Evolutionary conservation across 2,329 filamentous ascomycete genomes (phyloP).

Genomic region (Colletotrichum sp.): DNA sequence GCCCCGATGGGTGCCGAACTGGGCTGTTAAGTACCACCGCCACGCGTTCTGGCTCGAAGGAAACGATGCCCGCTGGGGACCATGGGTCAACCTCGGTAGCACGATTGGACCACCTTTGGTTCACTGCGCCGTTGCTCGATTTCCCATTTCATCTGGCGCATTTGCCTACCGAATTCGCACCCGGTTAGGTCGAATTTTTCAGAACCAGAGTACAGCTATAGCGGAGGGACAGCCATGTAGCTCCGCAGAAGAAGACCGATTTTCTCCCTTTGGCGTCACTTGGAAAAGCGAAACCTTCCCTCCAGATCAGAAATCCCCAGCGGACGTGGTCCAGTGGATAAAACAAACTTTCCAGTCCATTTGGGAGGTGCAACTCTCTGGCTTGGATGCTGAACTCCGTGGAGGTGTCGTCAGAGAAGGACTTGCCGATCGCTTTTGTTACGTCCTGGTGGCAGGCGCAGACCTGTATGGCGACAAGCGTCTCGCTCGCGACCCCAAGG

Average conservation of each 20-base stretch:
- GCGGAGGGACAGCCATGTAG: neutral
- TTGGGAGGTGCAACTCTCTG: neutral
- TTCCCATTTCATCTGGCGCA: neutral
- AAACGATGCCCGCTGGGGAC: neutral
- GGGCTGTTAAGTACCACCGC: neutral
- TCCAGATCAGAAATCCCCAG: neutral
- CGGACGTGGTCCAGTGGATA: neutral
- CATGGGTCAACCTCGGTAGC: neutral
- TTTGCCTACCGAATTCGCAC: neutral
- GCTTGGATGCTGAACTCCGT: accelerated
- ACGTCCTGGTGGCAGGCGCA: neutral
- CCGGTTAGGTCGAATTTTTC: neutral
- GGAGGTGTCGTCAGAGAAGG: neutral
- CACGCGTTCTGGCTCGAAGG: neutral
- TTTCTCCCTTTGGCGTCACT: neutral
- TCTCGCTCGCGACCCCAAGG: neutral
- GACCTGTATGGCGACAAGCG: neutral
- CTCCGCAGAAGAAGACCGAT: neutral
- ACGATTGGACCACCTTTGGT: neutral
- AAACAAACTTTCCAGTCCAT: neutral
- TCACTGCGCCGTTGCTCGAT: neutral
- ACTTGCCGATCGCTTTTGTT: neutral
- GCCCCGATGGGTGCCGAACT: neutral
- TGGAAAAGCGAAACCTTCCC: neutral
- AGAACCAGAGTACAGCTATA: accelerated